Evolutionary conservation across 2,329 filamentous ascomycete genomes (phyloP), one percentile per base, ranked within the genome.

Genomic region (Lachnellula subtilissima): DNA sequence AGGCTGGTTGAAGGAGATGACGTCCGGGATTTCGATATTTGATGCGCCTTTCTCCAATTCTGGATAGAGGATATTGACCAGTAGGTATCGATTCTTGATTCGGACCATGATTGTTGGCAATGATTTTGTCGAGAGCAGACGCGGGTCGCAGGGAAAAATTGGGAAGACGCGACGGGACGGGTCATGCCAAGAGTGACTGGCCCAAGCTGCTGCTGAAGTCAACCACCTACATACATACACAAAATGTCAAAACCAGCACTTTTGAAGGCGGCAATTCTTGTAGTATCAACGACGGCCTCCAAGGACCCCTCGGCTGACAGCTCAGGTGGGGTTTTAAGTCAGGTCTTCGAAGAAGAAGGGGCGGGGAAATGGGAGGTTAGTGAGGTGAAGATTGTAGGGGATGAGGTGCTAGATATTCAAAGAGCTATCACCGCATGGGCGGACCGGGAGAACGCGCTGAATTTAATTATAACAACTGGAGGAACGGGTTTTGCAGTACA

Each of bases 31-130:
- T 64, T 73, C 71, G 36, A 69, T 50, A 55, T 71, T 72, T 58
- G 65, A 57, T n/a, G 53, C 47, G 48, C 53, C 42, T 19, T 63
- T 61, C 62, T 48, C 68, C 59, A 58, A 65, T 67, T 84, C 79
- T 0, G 92, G 91, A 67, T 97, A 97, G 48, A 97, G 79, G 63
- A 97, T 91, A 70, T 96, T 90, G 60, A 97, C 84, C n/a, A 97
- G 84, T 17, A 99, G 82, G 72, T 99, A 99, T 67, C 94, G 87
- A 73, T 96, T 88, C 74, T 99, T 99, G 64, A 97, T 84, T 69
- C 94, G 90, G 58, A 99, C 94, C 94, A 99, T 97, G 49, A 45
- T 74, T 50, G 46, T 15, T 42, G 40, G 22, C 25, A 42, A 22
- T 40, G 32, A 19, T 19, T 52, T 36, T 39, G n/a, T 53, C 40